A percentile compares a stretch with the other conserved stretches of the same genome.
Conservation (phyloP, 1,284 basidiomycete genomes). For the Apiotrichum siamense region DNA sequence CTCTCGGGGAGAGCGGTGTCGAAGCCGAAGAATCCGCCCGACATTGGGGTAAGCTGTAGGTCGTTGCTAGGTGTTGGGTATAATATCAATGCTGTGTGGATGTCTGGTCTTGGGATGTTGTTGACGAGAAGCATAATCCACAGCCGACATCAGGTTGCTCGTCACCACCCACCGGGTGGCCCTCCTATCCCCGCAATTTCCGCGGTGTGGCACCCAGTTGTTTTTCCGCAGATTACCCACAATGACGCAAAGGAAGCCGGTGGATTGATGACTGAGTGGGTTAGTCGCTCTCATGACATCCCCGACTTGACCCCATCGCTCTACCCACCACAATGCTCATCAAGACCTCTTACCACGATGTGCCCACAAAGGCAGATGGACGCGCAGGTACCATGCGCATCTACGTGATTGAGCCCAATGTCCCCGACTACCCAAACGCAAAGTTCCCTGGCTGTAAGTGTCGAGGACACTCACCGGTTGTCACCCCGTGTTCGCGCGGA, state of each 20-base stretch:
- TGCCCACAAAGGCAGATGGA: constrained; percentile 59
- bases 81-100: too few relatives aligned
- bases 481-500: too few relatives aligned
- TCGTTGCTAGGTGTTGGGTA: not conserved
- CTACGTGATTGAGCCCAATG: constrained; percentile 43
- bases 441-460: constrained; percentile 46
- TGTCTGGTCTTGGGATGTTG: too few relatives aligned
- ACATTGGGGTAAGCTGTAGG: constrained; percentile 26
- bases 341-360: constrained; percentile 67
- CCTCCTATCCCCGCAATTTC: not conserved
- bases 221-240: not conserved
- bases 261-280: not conserved
- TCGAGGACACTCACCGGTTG: too few relatives aligned
- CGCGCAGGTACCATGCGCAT: constrained; percentile 66
- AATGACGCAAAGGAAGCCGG: too few relatives aligned
- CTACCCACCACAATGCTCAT: constrained; percentile 59
- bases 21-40: constrained; percentile 47
- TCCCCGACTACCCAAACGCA: constrained; percentile 46
- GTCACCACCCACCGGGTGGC: too few relatives aligned
- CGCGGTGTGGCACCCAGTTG: constrained; percentile 1
- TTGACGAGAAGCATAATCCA: too few relatives aligned
- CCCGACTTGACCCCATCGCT: not conserved
- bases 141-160: too few relatives aligned
- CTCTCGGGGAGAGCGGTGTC: constrained; percentile 40
- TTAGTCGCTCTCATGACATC: not conserved